Evolutionary conservation across 2,329 filamentous ascomycete genomes (phyloP).

Genomic region (Aspergillus glaucus): DNA sequence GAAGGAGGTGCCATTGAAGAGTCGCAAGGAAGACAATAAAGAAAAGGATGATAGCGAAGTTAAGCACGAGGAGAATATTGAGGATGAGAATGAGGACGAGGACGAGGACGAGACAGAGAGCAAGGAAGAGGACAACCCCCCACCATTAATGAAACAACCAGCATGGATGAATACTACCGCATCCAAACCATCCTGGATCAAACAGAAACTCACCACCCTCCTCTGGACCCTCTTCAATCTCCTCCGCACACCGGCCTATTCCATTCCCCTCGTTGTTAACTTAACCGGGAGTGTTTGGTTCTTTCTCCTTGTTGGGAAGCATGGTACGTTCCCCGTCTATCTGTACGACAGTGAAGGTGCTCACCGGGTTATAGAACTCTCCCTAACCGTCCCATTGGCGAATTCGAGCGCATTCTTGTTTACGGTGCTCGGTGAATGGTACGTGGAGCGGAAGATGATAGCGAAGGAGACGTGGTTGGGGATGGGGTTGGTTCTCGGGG

Average conservation of each 20-base stretch:
- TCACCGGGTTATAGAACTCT: conserved; percentile 58
- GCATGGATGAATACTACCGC: conserved; percentile 23
- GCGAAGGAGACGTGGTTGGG: conserved; percentile 77
- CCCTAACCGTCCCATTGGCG: conserved; percentile 87
- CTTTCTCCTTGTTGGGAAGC: conserved; percentile 85
- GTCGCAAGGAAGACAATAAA: conserved; percentile 7
- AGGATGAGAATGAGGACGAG: conserved; percentile 7
- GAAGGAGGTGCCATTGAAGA: background rate
- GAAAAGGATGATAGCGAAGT: conserved; percentile 11
- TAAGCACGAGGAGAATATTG: conserved; percentile 11
- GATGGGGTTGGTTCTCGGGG: conserved; percentile 69
- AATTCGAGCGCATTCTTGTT: conserved; percentile 95
- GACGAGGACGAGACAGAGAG: background rate
- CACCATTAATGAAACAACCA: conserved; percentile 5
- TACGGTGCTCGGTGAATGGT: conserved; percentile 92
- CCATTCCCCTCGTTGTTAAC: conserved; percentile 77
- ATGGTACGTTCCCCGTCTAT: conserved; percentile 52
- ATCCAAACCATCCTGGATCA: conserved; percentile 48
- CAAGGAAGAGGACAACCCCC: background rate
- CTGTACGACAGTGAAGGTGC: background rate
- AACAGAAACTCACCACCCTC: conserved; percentile 55
- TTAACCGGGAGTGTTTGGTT: conserved; percentile 95
- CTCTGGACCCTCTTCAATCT: conserved; percentile 74
- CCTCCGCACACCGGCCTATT: conserved; percentile 73
- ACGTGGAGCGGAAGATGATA: conserved; percentile 85